These are phyloP conservation scores for Uronychia binucleata DNA, from an alignment of 73 alveolate genomes.

Conservation along the genomic window DNA sequence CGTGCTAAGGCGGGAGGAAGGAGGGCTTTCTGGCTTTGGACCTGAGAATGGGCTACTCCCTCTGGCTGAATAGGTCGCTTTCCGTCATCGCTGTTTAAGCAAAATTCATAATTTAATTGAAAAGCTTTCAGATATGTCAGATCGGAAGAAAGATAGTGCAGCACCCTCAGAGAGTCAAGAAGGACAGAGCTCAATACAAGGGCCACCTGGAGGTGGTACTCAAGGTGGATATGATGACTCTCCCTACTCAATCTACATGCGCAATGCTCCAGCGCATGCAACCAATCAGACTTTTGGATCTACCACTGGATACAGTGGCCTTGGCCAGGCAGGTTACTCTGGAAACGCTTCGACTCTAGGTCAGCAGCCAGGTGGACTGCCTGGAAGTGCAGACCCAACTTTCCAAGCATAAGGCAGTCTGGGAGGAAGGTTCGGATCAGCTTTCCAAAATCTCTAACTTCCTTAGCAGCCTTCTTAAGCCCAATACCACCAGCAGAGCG, in stretches of 20 bases:
- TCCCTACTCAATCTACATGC: background rate
- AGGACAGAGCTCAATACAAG: background rate
- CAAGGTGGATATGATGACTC: background rate
- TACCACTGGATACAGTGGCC: background rate
- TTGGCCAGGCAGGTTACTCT: background rate
- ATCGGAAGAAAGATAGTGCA: background rate
- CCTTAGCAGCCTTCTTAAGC: no score
- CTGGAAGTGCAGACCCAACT: background rate
- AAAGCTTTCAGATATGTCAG: background rate
- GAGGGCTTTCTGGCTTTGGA: background rate
- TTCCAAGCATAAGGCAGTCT: background rate
- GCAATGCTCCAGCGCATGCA: background rate
- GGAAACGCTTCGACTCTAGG: no score
- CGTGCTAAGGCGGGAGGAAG: background rate
- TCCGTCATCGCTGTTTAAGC: background rate
- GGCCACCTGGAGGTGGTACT: background rate
- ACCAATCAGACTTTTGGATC: background rate
- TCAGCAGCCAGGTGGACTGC: no score
- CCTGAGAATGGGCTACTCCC: background rate
- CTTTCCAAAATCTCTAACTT: no score
- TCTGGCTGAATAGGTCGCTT: background rate
- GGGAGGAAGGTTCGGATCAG: no score
- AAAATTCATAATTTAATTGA: background rate
- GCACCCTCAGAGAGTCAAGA: background rate
- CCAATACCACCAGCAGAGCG: no score